A percentile compares a stretch with the other conserved stretches of the same genome.
phyloP scores from a whole-genome alignment of 148 eudicot genomes.

The Cornus kousa region DNA sequence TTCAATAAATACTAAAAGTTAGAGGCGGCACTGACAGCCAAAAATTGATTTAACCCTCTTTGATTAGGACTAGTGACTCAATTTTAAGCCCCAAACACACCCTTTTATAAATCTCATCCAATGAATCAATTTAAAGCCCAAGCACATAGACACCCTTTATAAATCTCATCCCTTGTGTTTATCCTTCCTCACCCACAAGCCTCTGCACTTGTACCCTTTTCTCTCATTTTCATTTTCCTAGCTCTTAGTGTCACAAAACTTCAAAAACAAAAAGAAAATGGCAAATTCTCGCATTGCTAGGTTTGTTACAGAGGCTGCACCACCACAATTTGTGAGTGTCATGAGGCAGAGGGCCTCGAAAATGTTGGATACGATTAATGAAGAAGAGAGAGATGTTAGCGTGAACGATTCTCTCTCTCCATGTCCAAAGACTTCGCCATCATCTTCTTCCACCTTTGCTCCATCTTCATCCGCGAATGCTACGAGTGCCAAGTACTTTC shows the following conservation, averaged over 20 bases:
- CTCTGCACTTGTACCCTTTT: neutral
- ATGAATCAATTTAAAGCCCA: neutral
- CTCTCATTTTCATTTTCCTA: neutral
- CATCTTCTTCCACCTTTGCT: neutral
- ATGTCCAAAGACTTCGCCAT: neutral
- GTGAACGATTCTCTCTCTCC: neutral
- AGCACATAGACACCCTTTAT: constrained; percentile 6
- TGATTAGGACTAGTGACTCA: constrained; percentile 9
- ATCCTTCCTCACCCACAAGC: constrained; percentile 5
- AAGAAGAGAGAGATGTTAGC: constrained; percentile 29
- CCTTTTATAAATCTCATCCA: constrained; percentile 9
- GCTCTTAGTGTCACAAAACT: neutral
- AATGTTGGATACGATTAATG: constrained; percentile 35
- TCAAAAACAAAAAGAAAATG: constrained; percentile 7
- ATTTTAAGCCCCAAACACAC: constrained; percentile 6
- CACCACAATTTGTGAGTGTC: constrained; percentile 37
- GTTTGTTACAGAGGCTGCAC: constrained; percentile 38
- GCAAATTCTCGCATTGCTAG: constrained; percentile 35
- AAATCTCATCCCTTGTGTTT: neutral
- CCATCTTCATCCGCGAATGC: neutral
- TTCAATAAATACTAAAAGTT: constrained; percentile 17
- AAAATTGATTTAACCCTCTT: constrained; percentile 14
- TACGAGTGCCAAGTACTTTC: neutral
- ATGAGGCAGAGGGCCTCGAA: constrained; percentile 33
- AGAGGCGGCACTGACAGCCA: constrained; percentile 16